Percentiles rank a stretch among this genome's conserved stretches.
These are phyloP conservation scores for Ceratocystiopsis brevicomis DNA, from an alignment of 2,329 filamentous ascomycete species.

Conservation along the genomic window DNA sequence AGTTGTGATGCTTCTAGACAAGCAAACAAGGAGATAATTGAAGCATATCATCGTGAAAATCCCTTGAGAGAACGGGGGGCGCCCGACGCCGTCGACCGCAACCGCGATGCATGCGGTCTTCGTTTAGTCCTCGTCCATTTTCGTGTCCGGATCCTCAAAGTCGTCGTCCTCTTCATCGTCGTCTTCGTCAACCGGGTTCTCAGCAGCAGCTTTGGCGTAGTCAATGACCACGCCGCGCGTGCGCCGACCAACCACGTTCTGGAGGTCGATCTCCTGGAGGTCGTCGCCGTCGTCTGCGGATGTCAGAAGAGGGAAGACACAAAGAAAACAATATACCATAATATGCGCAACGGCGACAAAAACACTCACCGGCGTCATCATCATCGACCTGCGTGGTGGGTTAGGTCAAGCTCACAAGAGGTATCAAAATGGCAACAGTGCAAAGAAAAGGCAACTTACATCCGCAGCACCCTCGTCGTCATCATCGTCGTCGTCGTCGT, in stretches of 20 bases:
- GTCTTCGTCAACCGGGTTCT: slow-evolving; percentile 57
- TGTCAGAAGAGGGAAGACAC: too few relatives aligned
- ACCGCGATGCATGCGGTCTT: background rate
- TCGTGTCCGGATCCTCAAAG: slow-evolving; percentile 44
- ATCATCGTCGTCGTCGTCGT: slow-evolving; percentile 56
- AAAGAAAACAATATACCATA: too few relatives aligned
- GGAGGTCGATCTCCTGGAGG: slow-evolving; percentile 76
- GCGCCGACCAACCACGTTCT: slow-evolving; percentile 79
- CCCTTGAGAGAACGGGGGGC: too few relatives aligned
- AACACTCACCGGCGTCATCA: background rate
- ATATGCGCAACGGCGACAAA: too few relatives aligned
- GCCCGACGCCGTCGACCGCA: too few relatives aligned
- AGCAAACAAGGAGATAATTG: too few relatives aligned
- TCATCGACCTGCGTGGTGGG: slow-evolving; percentile 1
- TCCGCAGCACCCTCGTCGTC: slow-evolving; percentile 29
- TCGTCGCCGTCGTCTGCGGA: slow-evolving; percentile 56
- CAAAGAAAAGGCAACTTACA: slow-evolving; percentile 9
- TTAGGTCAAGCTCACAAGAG: background rate
- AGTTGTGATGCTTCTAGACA: too few relatives aligned
- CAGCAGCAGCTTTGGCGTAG: slow-evolving; percentile 74
- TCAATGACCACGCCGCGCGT: slow-evolving; percentile 87
- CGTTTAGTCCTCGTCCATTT: slow-evolving; percentile 44
- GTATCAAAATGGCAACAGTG: too few relatives aligned
- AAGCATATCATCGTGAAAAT: too few relatives aligned
- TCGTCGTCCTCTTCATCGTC: slow-evolving; percentile 66